Base-by-base conservation (phyloP, 306 rosid genomes). In the Ochetophila trinervis region DNA sequence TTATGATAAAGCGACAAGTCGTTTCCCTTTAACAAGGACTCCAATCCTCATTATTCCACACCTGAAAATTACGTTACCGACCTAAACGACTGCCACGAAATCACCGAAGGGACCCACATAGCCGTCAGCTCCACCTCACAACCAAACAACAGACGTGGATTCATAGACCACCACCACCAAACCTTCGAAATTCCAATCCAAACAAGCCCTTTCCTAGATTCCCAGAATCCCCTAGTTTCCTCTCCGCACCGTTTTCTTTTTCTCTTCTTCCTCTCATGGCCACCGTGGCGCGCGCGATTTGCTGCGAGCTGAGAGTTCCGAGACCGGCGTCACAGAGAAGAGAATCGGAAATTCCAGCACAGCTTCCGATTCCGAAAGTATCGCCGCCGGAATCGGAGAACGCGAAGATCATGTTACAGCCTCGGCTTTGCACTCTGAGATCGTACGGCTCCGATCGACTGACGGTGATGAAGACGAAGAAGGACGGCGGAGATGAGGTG, bases 351-450 rank as follows among this genome's bases (percentile, higher is more conserved):
- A 47, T 53, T 61, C 81, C 83, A 64, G 76, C 2, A 4, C 54
- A 73, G 67, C 22, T 87, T 2, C 59, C 86, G 23, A 47, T 86
- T 51, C 79, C 86, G 0, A 82, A 78, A 53, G 62, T 68, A 3
- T 78, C 83, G 66, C 21, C 71, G 19, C 56, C 56, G 16, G 87
- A 84, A 21, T 17, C 80, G 8, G 94, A 87, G 47, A 56, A 40
- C 68, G 7, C 69, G 0, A 90, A 93, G 82, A 83, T 90, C 65
- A 64, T 87, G 37, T 57, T 93, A 52, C 99, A 93, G 67, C 99
- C 99, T 63, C 84, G 97, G 27, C 16, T 93, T 14, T 87, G 97
- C 64, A 90, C 84, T 56, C 84, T 93, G 44, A 83, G 97, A 78
- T 86, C 97, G 0, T 93, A 87, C 74, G 95, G 79, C 23, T 82